These are phyloP conservation scores for Exidia glandulosa DNA, from an alignment of 768 basidiomycete species.

Conservation along the genomic window DNA sequence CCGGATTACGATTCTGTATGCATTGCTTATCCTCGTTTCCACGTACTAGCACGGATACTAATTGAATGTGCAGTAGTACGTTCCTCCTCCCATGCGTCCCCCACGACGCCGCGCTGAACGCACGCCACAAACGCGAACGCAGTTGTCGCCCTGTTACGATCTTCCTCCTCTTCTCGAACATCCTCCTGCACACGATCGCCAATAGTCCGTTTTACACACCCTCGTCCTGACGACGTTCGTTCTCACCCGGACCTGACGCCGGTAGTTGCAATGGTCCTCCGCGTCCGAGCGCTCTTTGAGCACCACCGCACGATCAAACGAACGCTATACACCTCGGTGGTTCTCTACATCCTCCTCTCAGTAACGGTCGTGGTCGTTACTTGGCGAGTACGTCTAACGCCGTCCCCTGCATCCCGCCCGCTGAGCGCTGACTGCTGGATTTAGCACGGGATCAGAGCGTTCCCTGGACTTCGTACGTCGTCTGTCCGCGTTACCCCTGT, in stretches of 20 bases:
- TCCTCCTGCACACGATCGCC: background rate
- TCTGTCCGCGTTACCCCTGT: background rate
- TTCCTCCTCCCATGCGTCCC: no score
- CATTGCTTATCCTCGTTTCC: background rate
- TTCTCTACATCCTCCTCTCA: background rate
- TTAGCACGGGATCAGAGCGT: background rate
- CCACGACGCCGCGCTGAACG: background rate
- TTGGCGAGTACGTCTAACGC: background rate
- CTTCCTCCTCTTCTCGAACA: background rate
- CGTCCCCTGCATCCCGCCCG: background rate
- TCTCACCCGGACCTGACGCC: background rate
- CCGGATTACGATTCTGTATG: background rate
- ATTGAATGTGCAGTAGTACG: no score
- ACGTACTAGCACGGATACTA: background rate
- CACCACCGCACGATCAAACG: background rate
- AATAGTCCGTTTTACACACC: background rate
- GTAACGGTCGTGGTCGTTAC: background rate
- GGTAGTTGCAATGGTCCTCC: background rate
- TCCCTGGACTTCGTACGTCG: no score
- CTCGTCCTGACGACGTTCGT: no score
- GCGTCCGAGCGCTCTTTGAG: background rate
- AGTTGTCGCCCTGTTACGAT: background rate
- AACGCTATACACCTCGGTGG: background rate
- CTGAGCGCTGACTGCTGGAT: background rate
- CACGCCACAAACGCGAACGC: background rate